These are phyloP conservation scores for Escovopsis weberi DNA, from an alignment of 2,329 filamentous ascomycete species.

Conservation along the genomic window DNA sequence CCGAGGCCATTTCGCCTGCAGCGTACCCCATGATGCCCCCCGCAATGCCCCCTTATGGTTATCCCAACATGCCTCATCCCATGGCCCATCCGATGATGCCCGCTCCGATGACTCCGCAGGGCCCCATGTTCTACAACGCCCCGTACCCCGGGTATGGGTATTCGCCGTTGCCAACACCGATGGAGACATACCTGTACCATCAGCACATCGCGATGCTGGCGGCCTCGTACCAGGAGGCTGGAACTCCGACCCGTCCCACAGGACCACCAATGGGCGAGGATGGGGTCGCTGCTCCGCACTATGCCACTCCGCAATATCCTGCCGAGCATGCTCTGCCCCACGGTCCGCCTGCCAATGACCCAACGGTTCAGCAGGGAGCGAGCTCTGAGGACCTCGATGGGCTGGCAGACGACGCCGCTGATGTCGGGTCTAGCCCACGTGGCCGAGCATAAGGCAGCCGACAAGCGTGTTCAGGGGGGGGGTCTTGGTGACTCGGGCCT, in stretches of 20 bases:
- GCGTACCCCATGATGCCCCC: constrained; percentile 4
- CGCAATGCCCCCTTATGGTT: background rate
- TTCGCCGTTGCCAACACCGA: constrained; percentile 1
- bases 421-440: too few species aligned
- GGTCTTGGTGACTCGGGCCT: too few species aligned
- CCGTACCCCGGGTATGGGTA: constrained; percentile 4
- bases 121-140: background rate
- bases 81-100: background rate
- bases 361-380: too few species aligned
- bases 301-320: too few species aligned
- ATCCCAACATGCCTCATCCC: background rate
- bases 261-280: background rate
- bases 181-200: constrained; percentile 3
- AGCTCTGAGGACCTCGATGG: too few species aligned
- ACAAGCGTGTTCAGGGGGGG: too few species aligned
- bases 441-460: too few species aligned
- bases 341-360: too few species aligned
- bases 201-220: constrained; percentile 10
- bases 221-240: constrained; percentile 5
- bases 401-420: too few species aligned
- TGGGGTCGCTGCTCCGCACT: background rate
- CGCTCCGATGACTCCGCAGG: background rate
- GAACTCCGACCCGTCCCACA: constrained; percentile 2
- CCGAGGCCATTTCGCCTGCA: background rate
- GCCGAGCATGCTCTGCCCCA: too few species aligned